phyloP scores from a whole-genome alignment of 2,329 filamentous ascomycete genomes.

The Didymella pinodella region DNA sequence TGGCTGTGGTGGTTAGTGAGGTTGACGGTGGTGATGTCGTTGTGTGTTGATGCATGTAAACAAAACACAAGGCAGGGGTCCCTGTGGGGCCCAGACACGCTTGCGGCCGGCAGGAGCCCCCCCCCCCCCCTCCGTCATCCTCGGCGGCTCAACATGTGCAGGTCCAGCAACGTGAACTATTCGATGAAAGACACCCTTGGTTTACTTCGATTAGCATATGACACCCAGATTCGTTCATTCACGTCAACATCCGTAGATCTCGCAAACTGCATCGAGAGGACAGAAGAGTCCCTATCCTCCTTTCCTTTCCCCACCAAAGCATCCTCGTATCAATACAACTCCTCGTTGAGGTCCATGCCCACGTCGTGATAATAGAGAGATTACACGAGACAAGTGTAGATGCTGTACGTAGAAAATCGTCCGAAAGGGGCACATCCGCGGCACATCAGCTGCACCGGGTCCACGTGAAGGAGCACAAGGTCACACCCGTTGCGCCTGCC shows the following conservation, averaged over 20 bases:
- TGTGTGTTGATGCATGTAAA: conserved; percentile 28
- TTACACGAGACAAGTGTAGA: background rate
- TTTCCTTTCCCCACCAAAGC: background rate
- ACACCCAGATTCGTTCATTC: background rate
- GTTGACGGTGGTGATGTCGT: conserved; percentile 23
- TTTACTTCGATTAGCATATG: conserved; percentile 3
- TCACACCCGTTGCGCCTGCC: conserved; percentile 9
- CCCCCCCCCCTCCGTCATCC: conserved; percentile 11
- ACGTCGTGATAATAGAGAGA: background rate
- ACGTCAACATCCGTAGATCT: background rate
- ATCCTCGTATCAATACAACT: conserved; percentile 9
- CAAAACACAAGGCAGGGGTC: conserved; percentile 23
- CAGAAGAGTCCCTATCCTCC: background rate
- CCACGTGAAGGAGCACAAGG: conserved; percentile 42
- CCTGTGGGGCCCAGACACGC: conserved; percentile 13
- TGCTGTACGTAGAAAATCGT: background rate
- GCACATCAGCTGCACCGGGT: conserved; percentile 14
- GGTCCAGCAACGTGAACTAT: background rate
- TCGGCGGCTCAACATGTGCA: conserved; percentile 7
- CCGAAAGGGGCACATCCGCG: background rate
- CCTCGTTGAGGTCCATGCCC: background rate
- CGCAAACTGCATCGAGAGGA: background rate
- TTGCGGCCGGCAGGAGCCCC: conserved; percentile 5
- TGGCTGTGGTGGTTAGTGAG: conserved; percentile 24
- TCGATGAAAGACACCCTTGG: background rate